Conservation (phyloP, 2,329 filamentous ascomycete genomes). For the Monilinia aucupariae region DNA sequence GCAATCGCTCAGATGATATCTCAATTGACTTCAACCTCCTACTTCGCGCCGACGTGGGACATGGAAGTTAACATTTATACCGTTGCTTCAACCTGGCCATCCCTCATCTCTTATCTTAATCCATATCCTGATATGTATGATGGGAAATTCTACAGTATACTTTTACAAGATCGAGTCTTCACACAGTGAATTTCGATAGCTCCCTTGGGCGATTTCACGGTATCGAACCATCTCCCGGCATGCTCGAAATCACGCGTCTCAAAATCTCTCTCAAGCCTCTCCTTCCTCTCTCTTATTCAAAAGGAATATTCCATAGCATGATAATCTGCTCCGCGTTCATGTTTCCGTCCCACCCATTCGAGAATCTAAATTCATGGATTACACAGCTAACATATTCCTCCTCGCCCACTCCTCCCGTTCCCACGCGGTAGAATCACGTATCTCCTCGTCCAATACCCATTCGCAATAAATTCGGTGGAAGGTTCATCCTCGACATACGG, state of each 20-base stretch:
- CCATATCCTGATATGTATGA: background rate
- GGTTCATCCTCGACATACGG: constrained; percentile 3
- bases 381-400: background rate
- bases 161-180: background rate
- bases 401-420: background rate
- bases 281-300: background rate
- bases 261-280: background rate
- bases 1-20: background rate
- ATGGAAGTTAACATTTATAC: background rate
- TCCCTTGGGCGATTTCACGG: background rate
- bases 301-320: background rate
- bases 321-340: constrained; percentile 3
- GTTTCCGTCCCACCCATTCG: background rate
- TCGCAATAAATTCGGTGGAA: background rate
- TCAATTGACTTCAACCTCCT: background rate
- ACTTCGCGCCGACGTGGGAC: background rate
- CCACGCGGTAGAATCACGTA: background rate
- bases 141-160: background rate
- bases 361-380: background rate
- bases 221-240: background rate
- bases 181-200: background rate
- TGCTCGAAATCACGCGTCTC: background rate
- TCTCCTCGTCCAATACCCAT: too few species aligned
- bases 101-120: background rate
- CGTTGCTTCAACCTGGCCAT: too few species aligned